These are phyloP conservation scores for Syzygium oleosum DNA, from an alignment of 345 rosid species.

Conservation along the genomic window DNA sequence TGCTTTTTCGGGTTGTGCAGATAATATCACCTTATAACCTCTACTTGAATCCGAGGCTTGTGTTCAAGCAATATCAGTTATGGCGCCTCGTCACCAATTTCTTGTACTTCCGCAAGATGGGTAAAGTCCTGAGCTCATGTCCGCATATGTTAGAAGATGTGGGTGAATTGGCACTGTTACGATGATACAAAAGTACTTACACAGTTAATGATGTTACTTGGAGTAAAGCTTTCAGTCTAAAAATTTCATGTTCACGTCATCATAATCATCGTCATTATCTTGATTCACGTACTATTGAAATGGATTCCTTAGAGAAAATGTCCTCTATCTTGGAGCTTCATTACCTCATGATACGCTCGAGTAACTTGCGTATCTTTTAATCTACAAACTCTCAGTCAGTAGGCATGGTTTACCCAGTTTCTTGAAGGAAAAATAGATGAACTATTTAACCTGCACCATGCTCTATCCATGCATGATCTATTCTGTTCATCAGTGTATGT, in stretches of 20 bases:
- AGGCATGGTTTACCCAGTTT: neutral
- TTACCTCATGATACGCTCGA: neutral
- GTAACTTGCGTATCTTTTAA: neutral
- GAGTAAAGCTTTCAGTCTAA: neutral
- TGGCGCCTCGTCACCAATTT: slow-evolving; percentile 99
- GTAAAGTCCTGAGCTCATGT: slow-evolving; percentile 16
- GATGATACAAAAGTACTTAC: neutral
- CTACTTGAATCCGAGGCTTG: slow-evolving; percentile 76
- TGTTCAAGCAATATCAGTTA: slow-evolving; percentile 79
- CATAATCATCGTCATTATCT: neutral
- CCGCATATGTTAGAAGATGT: neutral
- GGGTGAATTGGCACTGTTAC: neutral
- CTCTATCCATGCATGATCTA: neutral
- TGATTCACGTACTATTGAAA: neutral
- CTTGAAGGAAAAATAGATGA: neutral
- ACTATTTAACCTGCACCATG: neutral
- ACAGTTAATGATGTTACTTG: neutral
- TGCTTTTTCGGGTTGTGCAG: slow-evolving; percentile 26
- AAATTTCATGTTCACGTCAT: neutral
- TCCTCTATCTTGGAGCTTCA: neutral
- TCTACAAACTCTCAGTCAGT: neutral
- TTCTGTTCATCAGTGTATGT: neutral
- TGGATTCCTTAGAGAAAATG: neutral
- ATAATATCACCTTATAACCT: slow-evolving; percentile 83
- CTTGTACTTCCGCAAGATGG: slow-evolving; percentile 93